These are phyloP conservation scores for Lodderomyces metapsilosis DNA, from an alignment of 1,139 yeast species.

Conservation along the genomic window DNA sequence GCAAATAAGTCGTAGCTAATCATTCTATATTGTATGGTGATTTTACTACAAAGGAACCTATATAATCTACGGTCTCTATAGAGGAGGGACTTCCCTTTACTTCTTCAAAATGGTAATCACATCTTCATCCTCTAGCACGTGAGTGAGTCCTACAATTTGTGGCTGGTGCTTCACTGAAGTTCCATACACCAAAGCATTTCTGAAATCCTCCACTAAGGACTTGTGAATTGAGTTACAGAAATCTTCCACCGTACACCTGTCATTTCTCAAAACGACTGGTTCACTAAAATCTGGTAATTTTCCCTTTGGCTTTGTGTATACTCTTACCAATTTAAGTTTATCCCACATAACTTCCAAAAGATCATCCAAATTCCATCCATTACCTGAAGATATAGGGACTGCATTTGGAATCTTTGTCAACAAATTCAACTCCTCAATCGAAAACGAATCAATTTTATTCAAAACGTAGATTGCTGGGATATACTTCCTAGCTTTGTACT, in stretches of 20 bases:
- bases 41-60: too few relatives aligned
- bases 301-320: slow-evolving; percentile 97
- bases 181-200: slow-evolving; percentile 88
- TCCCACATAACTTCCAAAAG: slow-evolving; percentile 94
- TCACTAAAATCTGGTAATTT: slow-evolving; percentile 88
- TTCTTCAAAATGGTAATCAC: slow-evolving; percentile 93
- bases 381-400: slow-evolving; percentile 92
- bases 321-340: slow-evolving; percentile 82
- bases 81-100: too few relatives aligned
- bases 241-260: slow-evolving; percentile 85
- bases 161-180: slow-evolving; percentile 96
- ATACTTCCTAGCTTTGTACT: slow-evolving; percentile 84
- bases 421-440: slow-evolving; percentile 88
- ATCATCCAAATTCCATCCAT: slow-evolving; percentile 97
- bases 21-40: too few relatives aligned
- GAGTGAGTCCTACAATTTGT: slow-evolving; percentile 89
- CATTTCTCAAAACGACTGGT: slow-evolving; percentile 87
- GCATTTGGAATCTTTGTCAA: slow-evolving; percentile 92
- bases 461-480: slow-evolving; percentile 93
- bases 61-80: neutral
- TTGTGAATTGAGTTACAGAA: slow-evolving; percentile 97
- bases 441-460: slow-evolving; percentile 92
- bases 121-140: slow-evolving; percentile 87
- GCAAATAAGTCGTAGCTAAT: too few relatives aligned
- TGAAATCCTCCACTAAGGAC: slow-evolving; percentile 87